phyloP scores from a whole-genome alignment of 192 early-diverging fungal genomes.

The Coemansia sp. region DNA sequence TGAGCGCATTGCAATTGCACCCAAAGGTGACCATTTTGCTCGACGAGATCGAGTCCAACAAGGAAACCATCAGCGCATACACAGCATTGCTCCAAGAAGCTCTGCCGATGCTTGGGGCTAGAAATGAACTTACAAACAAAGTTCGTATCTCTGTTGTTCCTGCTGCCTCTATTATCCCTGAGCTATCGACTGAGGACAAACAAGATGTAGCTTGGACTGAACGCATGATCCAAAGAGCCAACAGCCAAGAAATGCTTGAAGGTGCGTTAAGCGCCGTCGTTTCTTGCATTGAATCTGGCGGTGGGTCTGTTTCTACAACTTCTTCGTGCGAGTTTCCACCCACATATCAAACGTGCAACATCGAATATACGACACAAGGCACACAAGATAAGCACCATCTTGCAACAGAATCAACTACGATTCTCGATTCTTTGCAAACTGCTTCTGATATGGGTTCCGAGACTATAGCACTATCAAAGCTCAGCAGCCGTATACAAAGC shows the following conservation, averaged over 20 bases:
- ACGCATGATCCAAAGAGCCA: neutral
- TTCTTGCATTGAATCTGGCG: constrained; percentile 18
- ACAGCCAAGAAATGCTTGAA: constrained; percentile 3
- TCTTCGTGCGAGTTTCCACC: neutral
- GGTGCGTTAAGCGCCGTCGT: constrained; percentile 16
- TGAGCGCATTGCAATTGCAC: constrained; percentile 22
- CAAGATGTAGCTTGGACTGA: neutral
- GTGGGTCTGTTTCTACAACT: neutral
- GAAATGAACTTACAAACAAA: neutral
- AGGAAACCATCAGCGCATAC: constrained; percentile 6
- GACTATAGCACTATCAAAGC: constrained; percentile 1
- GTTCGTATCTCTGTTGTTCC: neutral
- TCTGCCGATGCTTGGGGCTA: constrained; percentile 9
- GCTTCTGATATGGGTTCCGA: neutral
- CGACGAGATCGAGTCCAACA: constrained; percentile 11
- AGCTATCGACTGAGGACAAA: neutral
- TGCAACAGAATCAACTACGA: neutral
- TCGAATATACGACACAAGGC: neutral
- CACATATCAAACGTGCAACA: neutral
- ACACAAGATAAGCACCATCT: neutral
- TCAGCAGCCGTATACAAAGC: constrained; percentile 31
- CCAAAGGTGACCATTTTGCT: constrained; percentile 15
- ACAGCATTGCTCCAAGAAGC: constrained; percentile 25
- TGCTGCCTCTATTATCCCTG: neutral
- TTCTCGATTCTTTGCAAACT: neutral